phyloP scores from a whole-genome alignment of 108 stramenopile genomes.

The Mediolabrus comicus region DNA sequence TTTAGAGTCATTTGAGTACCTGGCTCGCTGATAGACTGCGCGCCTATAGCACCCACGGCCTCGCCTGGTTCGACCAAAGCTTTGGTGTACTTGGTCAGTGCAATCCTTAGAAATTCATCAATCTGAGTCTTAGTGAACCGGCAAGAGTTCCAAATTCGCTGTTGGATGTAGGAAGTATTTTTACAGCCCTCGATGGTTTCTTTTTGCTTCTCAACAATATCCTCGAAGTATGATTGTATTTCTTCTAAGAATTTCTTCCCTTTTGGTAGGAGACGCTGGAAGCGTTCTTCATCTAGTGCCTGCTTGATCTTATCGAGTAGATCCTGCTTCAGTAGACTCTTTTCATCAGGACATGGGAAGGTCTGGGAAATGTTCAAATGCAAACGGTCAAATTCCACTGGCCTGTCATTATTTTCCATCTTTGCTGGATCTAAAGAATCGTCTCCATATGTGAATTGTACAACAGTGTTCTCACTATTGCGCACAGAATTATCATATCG shows the following conservation, averaged over 20 bases:
- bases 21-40: slow-evolving; percentile 96
- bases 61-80: slow-evolving; percentile 90
- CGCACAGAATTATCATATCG: slow-evolving; percentile 96
- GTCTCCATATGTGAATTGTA: slow-evolving; percentile 98
- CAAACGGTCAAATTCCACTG: slow-evolving; percentile 83
- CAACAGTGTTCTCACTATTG: slow-evolving; percentile 94
- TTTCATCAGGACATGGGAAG: slow-evolving; percentile 62
- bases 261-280: slow-evolving; percentile 68
- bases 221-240: slow-evolving; percentile 65
- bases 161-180: slow-evolving; percentile 23
- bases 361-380: slow-evolving; percentile 56
- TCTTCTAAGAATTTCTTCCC: slow-evolving; percentile 70
- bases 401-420: slow-evolving; percentile 95
- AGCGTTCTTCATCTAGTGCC: slow-evolving; percentile 51
- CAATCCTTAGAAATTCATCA: slow-evolving; percentile 59
- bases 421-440: slow-evolving; percentile 93
- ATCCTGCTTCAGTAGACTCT: slow-evolving; percentile 42
- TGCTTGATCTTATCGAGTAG: slow-evolving; percentile 49
- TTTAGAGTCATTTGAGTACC: slow-evolving; percentile 98
- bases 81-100: slow-evolving; percentile 78
- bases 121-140: slow-evolving; percentile 83
- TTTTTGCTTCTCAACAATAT: slow-evolving; percentile 55
- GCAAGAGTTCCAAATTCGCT: slow-evolving; percentile 64
- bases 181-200: slow-evolving; percentile 30
- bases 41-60: slow-evolving; percentile 97